Evolutionary conservation across 129 eudicot species (phyloP), one percentile per base, ranked within the genome.

Genomic region (Saussurea involucrata): DNA sequence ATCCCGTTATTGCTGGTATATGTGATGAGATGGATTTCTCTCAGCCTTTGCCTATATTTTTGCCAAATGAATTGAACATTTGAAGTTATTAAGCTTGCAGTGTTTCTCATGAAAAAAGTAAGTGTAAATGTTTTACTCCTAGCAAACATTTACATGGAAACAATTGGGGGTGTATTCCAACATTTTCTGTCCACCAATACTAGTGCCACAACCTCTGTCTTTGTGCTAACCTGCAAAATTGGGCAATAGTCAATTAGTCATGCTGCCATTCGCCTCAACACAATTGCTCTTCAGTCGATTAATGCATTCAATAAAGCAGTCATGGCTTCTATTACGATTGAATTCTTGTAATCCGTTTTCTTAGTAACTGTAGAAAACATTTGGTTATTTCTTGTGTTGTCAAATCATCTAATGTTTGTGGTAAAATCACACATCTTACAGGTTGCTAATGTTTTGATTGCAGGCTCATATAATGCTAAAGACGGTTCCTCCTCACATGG

Each of bases 391-490:
- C 71, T 44, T 22, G 4, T 55, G 31, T 68, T 44, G 12, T 76
- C 12, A 60, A 21, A 42, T 10, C 21, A 6, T 49, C 34, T 66
- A 17, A 31, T 68, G 24, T 34, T 17, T 55, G 68, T 53, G 55
- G 11, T 68, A 53, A 77, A 67, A 20, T 53, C 17, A 22, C 11
- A 32, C 61, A 77, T 49, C 71, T 84, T 76, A 78, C 71, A 29
- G n/a, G 70, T 63, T 80, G 67, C 37, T 53, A 66, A 63, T 73
- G 61, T 75, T 66, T 67, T 85, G 55, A 75, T 69, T 86, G 87
- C 94, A 93, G 96, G 95, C 90, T 22, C 89, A 83, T 71, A 80
- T 93, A 72, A 90, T 93, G 87, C 90, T 90, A 9, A 95, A 95
- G 74, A 58, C 88, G 78, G 89, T 93, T 76, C 73, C 94, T 70